These are phyloP conservation scores for Skeletonema tropicum DNA, from an alignment of 108 stramenopile species.

Conservation along the genomic window DNA sequence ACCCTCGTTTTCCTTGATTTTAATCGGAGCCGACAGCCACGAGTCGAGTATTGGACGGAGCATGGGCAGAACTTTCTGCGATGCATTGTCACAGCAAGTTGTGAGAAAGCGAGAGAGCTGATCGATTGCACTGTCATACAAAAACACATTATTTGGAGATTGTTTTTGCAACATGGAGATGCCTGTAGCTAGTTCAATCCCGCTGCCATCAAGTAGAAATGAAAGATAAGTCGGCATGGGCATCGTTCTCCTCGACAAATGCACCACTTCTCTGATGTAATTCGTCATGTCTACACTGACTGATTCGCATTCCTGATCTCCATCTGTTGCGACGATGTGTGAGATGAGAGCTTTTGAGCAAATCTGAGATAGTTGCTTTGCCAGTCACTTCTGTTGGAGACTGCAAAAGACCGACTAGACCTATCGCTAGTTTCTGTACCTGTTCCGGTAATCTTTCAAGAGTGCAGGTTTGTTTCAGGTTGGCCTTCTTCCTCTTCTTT, in stretches of 20 bases:
- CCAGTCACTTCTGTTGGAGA: slow-evolving; percentile 39
- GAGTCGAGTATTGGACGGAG: slow-evolving; percentile 33
- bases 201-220: slow-evolving; percentile 59
- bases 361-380: slow-evolving; percentile 44
- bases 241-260: slow-evolving; percentile 61
- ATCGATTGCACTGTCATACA: slow-evolving; percentile 34
- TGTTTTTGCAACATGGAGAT: slow-evolving; percentile 1
- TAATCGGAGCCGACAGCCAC: slow-evolving; percentile 25
- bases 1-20: not conserved
- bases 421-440: slow-evolving; percentile 55
- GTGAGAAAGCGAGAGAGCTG: slow-evolving; percentile 34
- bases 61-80: slow-evolving; percentile 40
- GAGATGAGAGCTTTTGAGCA: slow-evolving; percentile 37
- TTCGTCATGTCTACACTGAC: slow-evolving; percentile 32
- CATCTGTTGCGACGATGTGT: slow-evolving; percentile 7
- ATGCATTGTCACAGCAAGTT: slow-evolving; percentile 16
- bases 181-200: slow-evolving; percentile 29
- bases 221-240: slow-evolving; percentile 60
- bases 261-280: slow-evolving; percentile 57
- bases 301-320: not conserved
- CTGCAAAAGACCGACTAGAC: slow-evolving; percentile 55
- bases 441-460: slow-evolving; percentile 61
- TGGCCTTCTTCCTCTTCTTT: slow-evolving; percentile 5
- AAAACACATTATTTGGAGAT: slow-evolving; percentile 18
- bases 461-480: slow-evolving; percentile 32